Base-by-base conservation (phyloP, 2,329 filamentous ascomycete species). In the Aspergillus quadricinctus region DNA sequence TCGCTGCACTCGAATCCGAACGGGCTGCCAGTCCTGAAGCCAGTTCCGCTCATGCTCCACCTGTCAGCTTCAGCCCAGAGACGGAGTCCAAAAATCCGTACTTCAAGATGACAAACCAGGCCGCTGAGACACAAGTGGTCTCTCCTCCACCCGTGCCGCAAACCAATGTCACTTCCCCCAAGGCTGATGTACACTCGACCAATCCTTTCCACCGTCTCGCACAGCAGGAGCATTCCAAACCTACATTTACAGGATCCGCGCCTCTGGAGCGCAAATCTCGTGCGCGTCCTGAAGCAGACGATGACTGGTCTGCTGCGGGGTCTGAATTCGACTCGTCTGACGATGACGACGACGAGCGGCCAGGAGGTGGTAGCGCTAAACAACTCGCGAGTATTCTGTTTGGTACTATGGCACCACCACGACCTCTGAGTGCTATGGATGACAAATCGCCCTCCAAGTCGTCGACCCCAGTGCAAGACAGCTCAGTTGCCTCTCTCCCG, bases 181-280 rank as follows among this genome's bases (percentile, higher is more conserved):
- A 69, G 29, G 53, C 71, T 29, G 75, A 83, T 35, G 81, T 87
- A 49, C 81, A 83, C 25, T 92, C 90, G n/a, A 97, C 90, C 9
- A 99, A 99, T 70, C 94, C 94, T 4, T 99, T 97, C 85, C 90
- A 96, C 73, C 89, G 92, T 55, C 85, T 96, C 70, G 85, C 88
- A 4, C 84, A 90, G 61, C 80, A 83, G 68, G 72, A 78, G 74
- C 58, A 73, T 70, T 49, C 72, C 75, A 79, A 74, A 63, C 78
- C 77, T 57, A 78, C 83, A 7, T 78, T 82, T n/a, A 70, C 79
- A 56, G 70, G 79, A 58, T 71, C 80, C 51, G 75, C 78, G 7
- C 78, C 83, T 17, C 57, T 75, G 57, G 75, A 74, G 46, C 74
- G 70, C 50, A 76, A 75, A 61, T 82, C 81, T 29, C 81, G 84